These are phyloP conservation scores for Zea luxurians DNA, from an alignment of 176 grass and related monocot genomes.

Conservation along the genomic window DNA sequence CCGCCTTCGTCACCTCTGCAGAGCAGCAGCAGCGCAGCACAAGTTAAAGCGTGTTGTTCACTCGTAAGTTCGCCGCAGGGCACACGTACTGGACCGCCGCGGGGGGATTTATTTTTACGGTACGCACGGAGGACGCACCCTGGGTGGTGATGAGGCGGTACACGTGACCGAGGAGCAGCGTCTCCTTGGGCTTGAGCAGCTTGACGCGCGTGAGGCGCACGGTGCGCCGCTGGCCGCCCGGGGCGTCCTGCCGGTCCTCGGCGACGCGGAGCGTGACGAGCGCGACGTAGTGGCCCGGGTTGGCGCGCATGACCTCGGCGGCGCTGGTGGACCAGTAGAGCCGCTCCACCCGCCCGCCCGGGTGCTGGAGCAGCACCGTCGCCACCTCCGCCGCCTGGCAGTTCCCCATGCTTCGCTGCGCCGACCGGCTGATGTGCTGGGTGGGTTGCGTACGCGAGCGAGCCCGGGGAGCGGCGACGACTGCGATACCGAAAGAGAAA, in stretches of 20 bases:
- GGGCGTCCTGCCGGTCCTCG: constrained; percentile 50
- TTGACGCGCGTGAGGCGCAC: constrained; percentile 75
- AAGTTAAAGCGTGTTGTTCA: not conserved
- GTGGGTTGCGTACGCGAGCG: not conserved
- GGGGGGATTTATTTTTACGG: too few species aligned
- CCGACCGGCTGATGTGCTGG: not conserved
- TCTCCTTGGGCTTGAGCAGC: constrained; percentile 89
- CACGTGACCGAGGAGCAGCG: constrained; percentile 66
- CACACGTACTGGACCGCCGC: too few species aligned
- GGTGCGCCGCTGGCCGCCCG: constrained; percentile 43
- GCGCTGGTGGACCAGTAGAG: constrained; percentile 68
- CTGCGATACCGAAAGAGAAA: not conserved
- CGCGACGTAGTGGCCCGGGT: constrained; percentile 93
- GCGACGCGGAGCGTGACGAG: constrained; percentile 72
- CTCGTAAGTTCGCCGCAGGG: not conserved
- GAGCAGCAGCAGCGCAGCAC: not conserved
- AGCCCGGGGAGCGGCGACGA: not conserved
- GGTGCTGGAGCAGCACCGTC: constrained; percentile 76
- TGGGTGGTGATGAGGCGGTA: constrained; percentile 92
- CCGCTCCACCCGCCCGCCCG: constrained; percentile 70
- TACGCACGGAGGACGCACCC: constrained; percentile 27
- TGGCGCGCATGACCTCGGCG: constrained; percentile 79
- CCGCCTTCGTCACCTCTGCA: constrained; percentile 85
- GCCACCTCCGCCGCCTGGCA: constrained; percentile 92
- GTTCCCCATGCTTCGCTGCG: constrained; percentile 58